phyloP scores from a whole-genome alignment of 2,329 filamentous ascomycete genomes.

The Furcasterigmium furcatum region DNA sequence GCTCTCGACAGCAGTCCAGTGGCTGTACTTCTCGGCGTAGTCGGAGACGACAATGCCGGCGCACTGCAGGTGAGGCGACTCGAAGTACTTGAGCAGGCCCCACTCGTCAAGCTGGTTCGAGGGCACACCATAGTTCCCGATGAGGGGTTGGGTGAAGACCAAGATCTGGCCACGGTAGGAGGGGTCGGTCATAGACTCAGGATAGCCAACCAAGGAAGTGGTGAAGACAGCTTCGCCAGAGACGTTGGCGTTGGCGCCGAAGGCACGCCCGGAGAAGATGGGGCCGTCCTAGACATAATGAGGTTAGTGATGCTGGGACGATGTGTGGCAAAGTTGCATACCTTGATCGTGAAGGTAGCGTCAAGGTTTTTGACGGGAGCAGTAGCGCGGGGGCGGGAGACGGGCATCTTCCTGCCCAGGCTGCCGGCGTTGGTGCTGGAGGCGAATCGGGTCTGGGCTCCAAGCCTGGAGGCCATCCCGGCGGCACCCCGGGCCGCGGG shows the following conservation, averaged over 20 bases:
- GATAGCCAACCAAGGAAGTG: conserved; percentile 95
- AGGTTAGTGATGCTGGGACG: background rate
- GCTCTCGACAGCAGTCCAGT: conserved; percentile 97
- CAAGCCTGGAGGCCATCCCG: conserved; percentile 24
- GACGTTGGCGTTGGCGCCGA: conserved; percentile 94
- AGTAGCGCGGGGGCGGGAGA: conserved; percentile 54
- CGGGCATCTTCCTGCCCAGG: conserved; percentile 66
- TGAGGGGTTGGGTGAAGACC: conserved; percentile 96
- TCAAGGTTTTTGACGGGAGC: conserved; percentile 68
- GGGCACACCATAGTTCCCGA: conserved; percentile 98
- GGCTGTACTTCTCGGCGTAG: conserved; percentile 89
- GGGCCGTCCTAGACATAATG: conserved; percentile 69
- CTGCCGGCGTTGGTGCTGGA: conserved; percentile 52
- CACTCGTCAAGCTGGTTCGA: conserved; percentile 80
- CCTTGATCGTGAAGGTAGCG: conserved; percentile 92
- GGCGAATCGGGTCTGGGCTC: conserved; percentile 30
- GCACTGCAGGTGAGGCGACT: conserved; percentile 96
- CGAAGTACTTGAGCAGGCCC: conserved; percentile 95
- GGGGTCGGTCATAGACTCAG: conserved; percentile 88
- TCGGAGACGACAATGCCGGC: conserved; percentile 95
- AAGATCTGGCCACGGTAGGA: conserved; percentile 93
- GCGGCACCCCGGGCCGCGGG: conserved; percentile 44
- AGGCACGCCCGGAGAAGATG: conserved; percentile 93
- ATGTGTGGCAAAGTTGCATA: conserved; percentile 35
- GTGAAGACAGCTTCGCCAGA: conserved; percentile 99